phyloP scores from a whole-genome alignment of 495 filamentous ascomycete species.

The Aspergillus heteromorphus region DNA sequence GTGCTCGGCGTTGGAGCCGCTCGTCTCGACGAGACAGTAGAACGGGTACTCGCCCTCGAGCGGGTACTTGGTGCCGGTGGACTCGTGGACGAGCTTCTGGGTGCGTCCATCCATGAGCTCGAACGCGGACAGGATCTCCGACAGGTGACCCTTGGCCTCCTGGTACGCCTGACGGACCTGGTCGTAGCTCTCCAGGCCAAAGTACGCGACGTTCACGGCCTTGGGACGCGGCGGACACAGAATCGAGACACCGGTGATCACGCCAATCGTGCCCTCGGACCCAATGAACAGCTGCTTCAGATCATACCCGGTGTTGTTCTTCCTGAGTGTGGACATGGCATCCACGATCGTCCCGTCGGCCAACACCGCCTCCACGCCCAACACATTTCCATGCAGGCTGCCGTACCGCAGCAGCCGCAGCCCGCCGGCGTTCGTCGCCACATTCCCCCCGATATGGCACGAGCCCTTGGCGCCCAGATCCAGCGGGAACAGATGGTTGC shows the following conservation, averaged over 20 bases:
- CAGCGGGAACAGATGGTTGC: constrained; percentile 81
- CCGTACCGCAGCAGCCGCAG: constrained; percentile 88
- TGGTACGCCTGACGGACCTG: constrained; percentile 75
- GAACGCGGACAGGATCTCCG: constrained; percentile 94
- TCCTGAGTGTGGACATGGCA: constrained; percentile 77
- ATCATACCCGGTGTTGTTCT: constrained; percentile 98
- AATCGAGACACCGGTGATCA: constrained; percentile 86
- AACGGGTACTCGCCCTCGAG: constrained; percentile 82
- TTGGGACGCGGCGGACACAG: constrained; percentile 79
- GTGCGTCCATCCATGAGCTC: constrained; percentile 89
- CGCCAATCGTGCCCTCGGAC: constrained; percentile 87
- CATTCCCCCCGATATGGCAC: constrained; percentile 96
- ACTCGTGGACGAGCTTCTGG: constrained; percentile 67
- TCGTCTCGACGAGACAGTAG: constrained; percentile 95
- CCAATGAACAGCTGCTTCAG: constrained; percentile 97
- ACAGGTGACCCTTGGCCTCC: constrained; percentile 82
- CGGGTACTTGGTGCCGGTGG: constrained; percentile 71
- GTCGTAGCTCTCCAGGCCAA: constrained; percentile 80
- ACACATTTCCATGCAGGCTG: constrained; percentile 84
- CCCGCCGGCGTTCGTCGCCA: constrained; percentile 94
- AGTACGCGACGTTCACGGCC: constrained; percentile 86
- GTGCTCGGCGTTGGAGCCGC: constrained; percentile 88
- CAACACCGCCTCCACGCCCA: constrained; percentile 88
- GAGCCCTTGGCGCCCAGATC: constrained; percentile 96
- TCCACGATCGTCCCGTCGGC: constrained; percentile 89